These are phyloP conservation scores for Cercospora sojina DNA, from an alignment of 2,329 filamentous ascomycete species.

Conservation along the genomic window DNA sequence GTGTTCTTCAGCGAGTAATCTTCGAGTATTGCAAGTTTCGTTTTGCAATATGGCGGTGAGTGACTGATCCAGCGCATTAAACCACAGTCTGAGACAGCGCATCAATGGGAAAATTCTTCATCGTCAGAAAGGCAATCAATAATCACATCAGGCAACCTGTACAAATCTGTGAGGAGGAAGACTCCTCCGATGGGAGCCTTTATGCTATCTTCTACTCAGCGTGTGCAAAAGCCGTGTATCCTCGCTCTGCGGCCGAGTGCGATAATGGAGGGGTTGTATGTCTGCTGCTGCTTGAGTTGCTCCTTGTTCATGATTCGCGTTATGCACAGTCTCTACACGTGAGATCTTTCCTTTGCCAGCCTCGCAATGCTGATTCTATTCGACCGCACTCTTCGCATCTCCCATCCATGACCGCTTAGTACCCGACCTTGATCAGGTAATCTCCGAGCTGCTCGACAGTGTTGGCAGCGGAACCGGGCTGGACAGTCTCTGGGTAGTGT, in stretches of 20 bases:
- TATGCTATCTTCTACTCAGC: background rate
- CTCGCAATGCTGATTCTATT: background rate
- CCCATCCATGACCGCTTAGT: conserved; percentile 50
- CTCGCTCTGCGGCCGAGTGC: background rate
- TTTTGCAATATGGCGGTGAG: background rate
- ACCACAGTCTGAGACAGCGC: background rate
- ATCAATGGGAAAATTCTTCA: background rate
- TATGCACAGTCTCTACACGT: background rate
- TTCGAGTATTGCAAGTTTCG: background rate
- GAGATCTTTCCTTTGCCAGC: background rate
- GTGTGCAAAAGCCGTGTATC: background rate
- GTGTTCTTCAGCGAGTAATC: background rate
- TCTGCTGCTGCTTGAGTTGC: background rate
- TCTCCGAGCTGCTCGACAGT: conserved; percentile 82
- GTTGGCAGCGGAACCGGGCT: conserved; percentile 72
- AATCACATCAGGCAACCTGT: background rate
- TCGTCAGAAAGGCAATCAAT: background rate
- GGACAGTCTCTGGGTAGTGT: conserved; percentile 73
- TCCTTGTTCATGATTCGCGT: background rate
- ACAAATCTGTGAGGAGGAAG: background rate
- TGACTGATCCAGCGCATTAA: background rate
- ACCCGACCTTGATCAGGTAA: conserved; percentile 76
- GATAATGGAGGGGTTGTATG: background rate
- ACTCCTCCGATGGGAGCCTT: background rate
- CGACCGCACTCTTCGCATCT: background rate